These are phyloP conservation scores for Phytophthora pinifolia DNA, from an alignment of 352 stramenopile species.

Conservation along the genomic window DNA sequence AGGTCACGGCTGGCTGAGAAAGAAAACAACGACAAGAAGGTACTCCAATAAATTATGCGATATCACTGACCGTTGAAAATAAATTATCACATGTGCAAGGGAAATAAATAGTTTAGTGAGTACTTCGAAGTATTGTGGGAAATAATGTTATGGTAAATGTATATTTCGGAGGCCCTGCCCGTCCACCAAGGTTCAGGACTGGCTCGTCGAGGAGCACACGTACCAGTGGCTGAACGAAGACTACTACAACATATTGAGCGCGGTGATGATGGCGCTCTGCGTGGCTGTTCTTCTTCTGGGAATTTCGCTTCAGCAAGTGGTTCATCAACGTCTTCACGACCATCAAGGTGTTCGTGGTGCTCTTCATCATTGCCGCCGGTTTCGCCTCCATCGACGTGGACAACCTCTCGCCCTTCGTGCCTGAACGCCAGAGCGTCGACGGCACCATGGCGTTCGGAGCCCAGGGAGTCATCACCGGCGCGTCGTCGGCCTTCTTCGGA, in stretches of 20 bases:
- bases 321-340: conserved; percentile 88
- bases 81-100: too few species aligned
- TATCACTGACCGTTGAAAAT: too few species aligned
- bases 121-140: too few species aligned
- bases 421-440: conserved; percentile 30
- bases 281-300: conserved; percentile 77
- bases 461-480: conserved; percentile 72
- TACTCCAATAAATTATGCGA: too few species aligned
- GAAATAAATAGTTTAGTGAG: too few species aligned
- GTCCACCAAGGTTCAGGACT: conserved; percentile 85
- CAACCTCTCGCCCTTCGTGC: conserved; percentile 89
- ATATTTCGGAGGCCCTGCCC: too few species aligned
- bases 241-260: conserved; percentile 61
- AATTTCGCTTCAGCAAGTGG: conserved; percentile 89
- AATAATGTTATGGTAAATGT: too few species aligned
- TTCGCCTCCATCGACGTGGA: conserved; percentile 76
- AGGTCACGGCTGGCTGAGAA: too few species aligned
- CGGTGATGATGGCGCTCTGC: conserved; percentile 71
- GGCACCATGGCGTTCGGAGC: conserved; percentile 38
- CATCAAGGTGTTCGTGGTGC: conserved; percentile 83
- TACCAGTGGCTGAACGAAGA: conserved; percentile 63
- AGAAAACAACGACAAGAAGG: too few species aligned
- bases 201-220: conserved; percentile 37
- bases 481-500: conserved; percentile 92
- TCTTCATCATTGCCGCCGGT: conserved; percentile 92